Evolutionary conservation across 1,284 basidiomycete species (phyloP), one percentile per base, ranked within the genome.

Genomic region (Stereum hirsutum): DNA sequence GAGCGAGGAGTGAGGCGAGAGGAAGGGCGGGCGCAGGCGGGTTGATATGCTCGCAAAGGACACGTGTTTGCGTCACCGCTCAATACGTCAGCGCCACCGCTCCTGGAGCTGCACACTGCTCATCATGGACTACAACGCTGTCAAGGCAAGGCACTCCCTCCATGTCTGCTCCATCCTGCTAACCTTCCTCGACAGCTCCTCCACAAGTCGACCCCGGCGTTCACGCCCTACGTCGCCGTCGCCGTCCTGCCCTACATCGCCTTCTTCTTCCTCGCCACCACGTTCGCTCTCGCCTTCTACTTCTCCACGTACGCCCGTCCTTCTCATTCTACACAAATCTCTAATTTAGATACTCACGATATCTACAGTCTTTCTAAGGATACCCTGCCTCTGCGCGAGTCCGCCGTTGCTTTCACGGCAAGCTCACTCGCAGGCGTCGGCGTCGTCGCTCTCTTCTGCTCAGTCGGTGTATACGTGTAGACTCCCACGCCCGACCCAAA

Each of bases 381-480:
- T 54, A 71, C 68, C 23, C 48, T 87, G 37, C 82, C 86, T n/a
- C 49, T 78, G 43, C 74, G 75, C 42, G 89, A 93, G 61, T 57
- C 78, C 7, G 69, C 68, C 11, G 78, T 89, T 24, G 85, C 85
- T 1, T 61, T 77, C 38, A 62, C 77, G 10, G 89, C 89, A 19
- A 90, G 88, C 58, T 52, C 77, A 32, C 76, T 93, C 27, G 86
- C 81, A 28, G 89, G 90, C 14, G 84, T 89, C 52, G 90, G 90
- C 46, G 75, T 89, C 49, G 87, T 93, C 38, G 83, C 89, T 34
- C 73, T 93, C 46, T 93, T 92, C 64, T 90, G 87, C 68, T 80
- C 78, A 28, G 82, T 75, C 44, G 90, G 90, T 44, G 90, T 94
- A 47, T 84, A 91, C 68, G 81, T 92, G 55, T 93, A 80, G 61